Conservation (phyloP, 1,139 yeast species). For the Geotrichum klebahnii region DNA sequence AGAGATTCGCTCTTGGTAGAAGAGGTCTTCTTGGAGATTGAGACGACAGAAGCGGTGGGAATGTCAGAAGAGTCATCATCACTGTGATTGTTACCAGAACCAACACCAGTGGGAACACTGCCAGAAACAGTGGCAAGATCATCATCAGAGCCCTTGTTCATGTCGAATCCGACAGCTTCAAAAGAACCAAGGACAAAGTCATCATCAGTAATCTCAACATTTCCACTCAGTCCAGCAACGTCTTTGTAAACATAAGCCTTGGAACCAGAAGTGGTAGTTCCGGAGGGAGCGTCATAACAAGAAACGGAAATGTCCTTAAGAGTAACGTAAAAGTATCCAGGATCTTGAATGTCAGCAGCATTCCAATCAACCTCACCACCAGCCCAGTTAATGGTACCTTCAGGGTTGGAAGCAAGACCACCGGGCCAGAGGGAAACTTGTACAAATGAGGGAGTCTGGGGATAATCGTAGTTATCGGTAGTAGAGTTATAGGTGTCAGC, state of each 20-base stretch:
- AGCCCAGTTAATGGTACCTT: constrained; percentile 89
- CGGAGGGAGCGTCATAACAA: constrained; percentile 67
- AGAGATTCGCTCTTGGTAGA: constrained; percentile 11
- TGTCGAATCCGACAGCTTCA: constrained; percentile 64
- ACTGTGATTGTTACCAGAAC: constrained; percentile 24
- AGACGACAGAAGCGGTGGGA: constrained; percentile 28
- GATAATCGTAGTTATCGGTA: constrained; percentile 55
- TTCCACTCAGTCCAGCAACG: constrained; percentile 45
- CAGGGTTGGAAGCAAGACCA: constrained; percentile 59
- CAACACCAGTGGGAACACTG: constrained; percentile 24
- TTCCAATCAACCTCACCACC: constrained; percentile 88
- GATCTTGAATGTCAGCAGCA: constrained; percentile 61
- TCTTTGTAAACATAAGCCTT: constrained; percentile 57
- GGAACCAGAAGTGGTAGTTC: constrained; percentile 46
- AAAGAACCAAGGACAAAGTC: constrained; percentile 55
- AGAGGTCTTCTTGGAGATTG: constrained; percentile 23
- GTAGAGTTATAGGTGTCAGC: constrained; percentile 68
- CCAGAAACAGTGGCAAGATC: constrained; percentile 28
- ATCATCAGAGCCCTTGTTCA: constrained; percentile 40
- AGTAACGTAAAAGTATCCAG: constrained; percentile 74
- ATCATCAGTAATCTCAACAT: constrained; percentile 57
- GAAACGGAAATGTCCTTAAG: constrained; percentile 57
- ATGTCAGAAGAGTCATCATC: constrained; percentile 18
- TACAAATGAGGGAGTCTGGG: constrained; percentile 88
- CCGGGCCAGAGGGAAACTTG: constrained; percentile 94